These are phyloP conservation scores for Gymnopilus dilepis DNA, from an alignment of 768 basidiomycete species.

Conservation along the genomic window DNA sequence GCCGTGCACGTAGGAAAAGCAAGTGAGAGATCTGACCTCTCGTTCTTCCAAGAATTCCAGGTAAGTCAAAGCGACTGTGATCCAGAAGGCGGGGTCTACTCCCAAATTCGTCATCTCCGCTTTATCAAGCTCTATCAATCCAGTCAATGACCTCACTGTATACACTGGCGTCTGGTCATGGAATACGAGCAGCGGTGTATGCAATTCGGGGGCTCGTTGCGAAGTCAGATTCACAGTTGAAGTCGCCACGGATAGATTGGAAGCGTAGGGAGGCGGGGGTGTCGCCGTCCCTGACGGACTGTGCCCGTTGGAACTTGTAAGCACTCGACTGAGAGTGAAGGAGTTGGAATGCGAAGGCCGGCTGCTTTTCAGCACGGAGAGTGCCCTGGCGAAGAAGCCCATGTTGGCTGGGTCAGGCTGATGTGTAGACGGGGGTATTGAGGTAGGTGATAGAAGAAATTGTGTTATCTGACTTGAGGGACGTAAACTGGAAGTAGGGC, in stretches of 20 bases:
- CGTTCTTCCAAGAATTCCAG: constrained; percentile 78
- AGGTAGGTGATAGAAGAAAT: constrained; percentile 57
- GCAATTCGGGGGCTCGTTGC: constrained; percentile 28
- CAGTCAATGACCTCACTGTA: constrained; percentile 60
- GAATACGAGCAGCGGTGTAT: constrained; percentile 57
- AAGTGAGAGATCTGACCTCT: constrained; percentile 55
- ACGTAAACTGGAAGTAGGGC: neutral
- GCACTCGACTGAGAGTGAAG: constrained; percentile 56
- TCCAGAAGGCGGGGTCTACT: constrained; percentile 79
- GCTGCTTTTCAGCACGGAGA: constrained; percentile 52
- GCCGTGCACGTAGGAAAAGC: too few species aligned
- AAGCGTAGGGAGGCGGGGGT: constrained; percentile 45
- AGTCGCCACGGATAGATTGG: constrained; percentile 18
- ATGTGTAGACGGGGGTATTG: constrained; percentile 38
- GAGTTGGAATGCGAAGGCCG: constrained; percentile 65
- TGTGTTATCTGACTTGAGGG: constrained; percentile 47
- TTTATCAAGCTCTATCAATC: constrained; percentile 67
- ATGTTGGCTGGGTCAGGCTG: constrained; percentile 34
- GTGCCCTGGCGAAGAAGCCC: constrained; percentile 54
- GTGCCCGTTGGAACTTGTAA: constrained; percentile 16
- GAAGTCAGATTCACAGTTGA: constrained; percentile 9
- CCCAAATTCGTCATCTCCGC: constrained; percentile 62
- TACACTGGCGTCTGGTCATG: constrained; percentile 75
- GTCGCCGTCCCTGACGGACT: constrained; percentile 20
- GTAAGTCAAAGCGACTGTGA: constrained; percentile 75